Evolutionary conservation across 2,329 filamentous ascomycete species (phyloP).

Genomic region (Beauveria sp.): DNA sequence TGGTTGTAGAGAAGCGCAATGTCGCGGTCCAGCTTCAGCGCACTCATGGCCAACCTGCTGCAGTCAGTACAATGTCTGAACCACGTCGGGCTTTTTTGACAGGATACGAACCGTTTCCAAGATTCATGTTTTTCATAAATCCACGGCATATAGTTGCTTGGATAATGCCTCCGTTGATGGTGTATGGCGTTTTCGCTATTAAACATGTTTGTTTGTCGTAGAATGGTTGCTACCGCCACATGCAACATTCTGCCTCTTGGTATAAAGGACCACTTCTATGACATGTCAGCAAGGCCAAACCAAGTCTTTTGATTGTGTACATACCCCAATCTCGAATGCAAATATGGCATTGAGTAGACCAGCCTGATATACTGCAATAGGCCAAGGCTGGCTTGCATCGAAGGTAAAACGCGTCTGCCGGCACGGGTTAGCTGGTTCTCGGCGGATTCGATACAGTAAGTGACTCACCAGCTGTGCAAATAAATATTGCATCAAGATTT

Average conservation of each 20-base stretch:
- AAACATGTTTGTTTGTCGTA: constrained; percentile 31
- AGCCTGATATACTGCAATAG: constrained; percentile 1
- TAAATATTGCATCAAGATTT: constrained; percentile 9
- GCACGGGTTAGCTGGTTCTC: neutral
- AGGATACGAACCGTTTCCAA: constrained; percentile 26
- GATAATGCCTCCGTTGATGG: constrained; percentile 28
- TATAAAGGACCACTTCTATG: constrained; percentile 24
- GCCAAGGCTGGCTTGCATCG: constrained; percentile 7
- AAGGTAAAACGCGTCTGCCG: constrained; percentile 7
- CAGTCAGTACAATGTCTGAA: neutral
- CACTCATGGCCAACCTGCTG: constrained; percentile 24
- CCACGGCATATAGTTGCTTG: constrained; percentile 31
- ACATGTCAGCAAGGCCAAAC: neutral
- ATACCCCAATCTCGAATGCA: constrained; percentile 8
- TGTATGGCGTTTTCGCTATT: constrained; percentile 24
- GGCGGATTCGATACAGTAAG: neutral
- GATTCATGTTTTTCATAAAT: constrained; percentile 23
- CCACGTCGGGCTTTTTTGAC: neutral
- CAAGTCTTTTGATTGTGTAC: neutral
- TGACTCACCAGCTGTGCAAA: constrained; percentile 1
- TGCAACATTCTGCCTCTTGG: constrained; percentile 26
- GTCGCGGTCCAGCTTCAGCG: constrained; percentile 33
- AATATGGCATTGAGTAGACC: constrained; percentile 8
- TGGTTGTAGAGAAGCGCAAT: constrained; percentile 26
- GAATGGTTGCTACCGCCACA: constrained; percentile 25